These are phyloP conservation scores for Aspergillus arachidicola DNA, from an alignment of 2,329 filamentous ascomycete species.

Conservation along the genomic window DNA sequence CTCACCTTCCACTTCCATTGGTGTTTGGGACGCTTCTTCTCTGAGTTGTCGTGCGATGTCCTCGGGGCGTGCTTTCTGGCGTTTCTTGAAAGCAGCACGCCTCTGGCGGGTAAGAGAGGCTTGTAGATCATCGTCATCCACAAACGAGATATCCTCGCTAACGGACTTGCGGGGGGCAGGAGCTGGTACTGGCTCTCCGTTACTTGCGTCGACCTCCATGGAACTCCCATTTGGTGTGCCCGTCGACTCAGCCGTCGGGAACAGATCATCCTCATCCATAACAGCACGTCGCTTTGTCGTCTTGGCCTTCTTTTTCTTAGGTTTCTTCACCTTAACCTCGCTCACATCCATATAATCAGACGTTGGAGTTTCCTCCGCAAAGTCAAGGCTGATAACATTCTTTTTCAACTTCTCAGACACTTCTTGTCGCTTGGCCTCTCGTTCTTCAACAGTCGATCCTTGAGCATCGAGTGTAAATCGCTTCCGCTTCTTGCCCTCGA, in stretches of 20 bases:
- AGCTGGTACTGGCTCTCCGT: conserved; percentile 36
- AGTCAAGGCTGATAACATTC: conserved; percentile 76
- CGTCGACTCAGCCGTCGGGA: conserved; percentile 40
- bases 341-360: conserved; percentile 89
- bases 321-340: conserved; percentile 90
- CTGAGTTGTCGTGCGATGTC: conserved; percentile 81
- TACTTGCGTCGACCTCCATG: conserved; percentile 78
- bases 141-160: conserved; percentile 68
- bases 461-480: conserved; percentile 82
- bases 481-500: conserved; percentile 85
- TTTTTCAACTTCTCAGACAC: conserved; percentile 64
- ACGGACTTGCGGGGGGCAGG: conserved; percentile 62
- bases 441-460: conserved; percentile 68
- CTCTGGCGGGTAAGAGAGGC: conserved; percentile 81
- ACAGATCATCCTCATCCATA: conserved; percentile 62
- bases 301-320: conserved; percentile 83
- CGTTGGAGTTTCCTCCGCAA: conserved; percentile 62
- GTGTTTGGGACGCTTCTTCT: conserved; percentile 59
- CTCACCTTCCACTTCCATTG: conserved; percentile 62
- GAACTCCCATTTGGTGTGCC: conserved; percentile 46
- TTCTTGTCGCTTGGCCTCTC: conserved; percentile 57
- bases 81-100: conserved; percentile 82
- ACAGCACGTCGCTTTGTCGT: conserved; percentile 67
- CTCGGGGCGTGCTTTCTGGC: conserved; percentile 82
- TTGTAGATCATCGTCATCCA: conserved; percentile 92